Conservation (phyloP, 2,329 filamentous ascomycete species). For the Fusarium sulawesiense region DNA sequence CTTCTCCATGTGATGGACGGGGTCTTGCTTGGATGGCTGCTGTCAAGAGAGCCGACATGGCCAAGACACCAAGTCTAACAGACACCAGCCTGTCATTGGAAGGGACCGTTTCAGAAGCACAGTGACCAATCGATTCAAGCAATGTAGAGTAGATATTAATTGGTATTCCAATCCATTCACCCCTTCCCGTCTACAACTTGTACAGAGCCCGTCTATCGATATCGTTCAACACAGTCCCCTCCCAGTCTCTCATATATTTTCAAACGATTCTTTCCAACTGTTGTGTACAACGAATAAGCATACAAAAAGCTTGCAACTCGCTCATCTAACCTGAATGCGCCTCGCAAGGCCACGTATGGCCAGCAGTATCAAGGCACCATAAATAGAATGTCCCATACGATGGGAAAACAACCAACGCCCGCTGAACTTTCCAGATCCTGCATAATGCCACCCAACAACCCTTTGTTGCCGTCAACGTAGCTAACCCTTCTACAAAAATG, state of each 20-base stretch:
- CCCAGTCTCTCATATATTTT: background rate
- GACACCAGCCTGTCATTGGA: background rate
- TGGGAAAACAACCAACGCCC: slow-evolving; percentile 38
- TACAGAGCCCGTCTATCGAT: slow-evolving; percentile 16
- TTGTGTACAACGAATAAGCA: slow-evolving; percentile 23
- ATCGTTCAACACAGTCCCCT: background rate
- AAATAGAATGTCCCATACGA: slow-evolving; percentile 16
- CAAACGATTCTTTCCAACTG: background rate
- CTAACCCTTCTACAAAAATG: slow-evolving; percentile 33
- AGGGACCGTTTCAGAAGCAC: background rate
- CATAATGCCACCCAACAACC: slow-evolving; percentile 18
- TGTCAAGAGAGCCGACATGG: background rate
- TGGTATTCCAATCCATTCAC: slow-evolving; percentile 17
- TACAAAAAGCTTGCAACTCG: slow-evolving; percentile 15
- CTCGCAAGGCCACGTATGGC: slow-evolving; percentile 18
- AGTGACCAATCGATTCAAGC: slow-evolving; percentile 20
- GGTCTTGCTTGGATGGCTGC: slow-evolving; percentile 10
- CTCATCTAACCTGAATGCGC: slow-evolving; percentile 35
- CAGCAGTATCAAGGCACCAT: slow-evolving; percentile 19
- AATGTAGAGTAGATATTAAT: slow-evolving; percentile 54
- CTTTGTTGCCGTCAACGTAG: slow-evolving; percentile 22
- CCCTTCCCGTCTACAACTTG: background rate
- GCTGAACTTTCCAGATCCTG: slow-evolving; percentile 31
- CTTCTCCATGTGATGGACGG: slow-evolving; percentile 9
- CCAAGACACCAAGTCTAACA: background rate